A percentile compares a stretch with the other conserved stretches of the same genome.
Conservation (phyloP, 164 flowering plant species). For the Stephania japonica region DNA sequence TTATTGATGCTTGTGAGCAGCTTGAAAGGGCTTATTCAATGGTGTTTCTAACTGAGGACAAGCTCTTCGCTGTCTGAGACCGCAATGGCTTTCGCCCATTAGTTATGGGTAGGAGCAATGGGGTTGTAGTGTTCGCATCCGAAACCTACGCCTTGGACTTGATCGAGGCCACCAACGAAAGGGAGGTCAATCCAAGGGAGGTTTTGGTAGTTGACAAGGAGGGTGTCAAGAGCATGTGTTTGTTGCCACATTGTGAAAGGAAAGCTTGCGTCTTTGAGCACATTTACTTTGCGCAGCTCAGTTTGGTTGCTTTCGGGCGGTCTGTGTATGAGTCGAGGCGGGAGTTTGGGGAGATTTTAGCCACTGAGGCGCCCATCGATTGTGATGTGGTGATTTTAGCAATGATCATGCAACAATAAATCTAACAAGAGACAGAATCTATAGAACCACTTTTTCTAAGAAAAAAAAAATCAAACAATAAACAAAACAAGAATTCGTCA, state of each 20-base stretch:
- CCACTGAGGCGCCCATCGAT: slow-evolving; percentile 78
- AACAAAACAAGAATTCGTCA: background rate
- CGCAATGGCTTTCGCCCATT: slow-evolving; percentile 82
- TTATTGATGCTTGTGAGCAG: slow-evolving; percentile 79
- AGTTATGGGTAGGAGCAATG: slow-evolving; percentile 89
- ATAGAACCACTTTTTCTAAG: background rate
- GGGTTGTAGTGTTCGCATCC: slow-evolving; percentile 85
- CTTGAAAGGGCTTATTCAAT: slow-evolving; percentile 83
- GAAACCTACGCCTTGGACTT: slow-evolving; percentile 89
- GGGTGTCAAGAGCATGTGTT: slow-evolving; percentile 52
- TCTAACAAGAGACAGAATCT: background rate
- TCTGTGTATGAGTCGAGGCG: slow-evolving; percentile 73
- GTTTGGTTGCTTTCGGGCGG: slow-evolving; percentile 66
- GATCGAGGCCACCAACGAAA: slow-evolving; percentile 77
- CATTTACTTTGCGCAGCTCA: slow-evolving; percentile 77
- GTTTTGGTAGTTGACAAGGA: slow-evolving; percentile 68
- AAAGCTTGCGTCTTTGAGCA: slow-evolving; percentile 87
- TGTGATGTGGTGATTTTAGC: slow-evolving; percentile 82
- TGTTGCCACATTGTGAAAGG: slow-evolving; percentile 51
- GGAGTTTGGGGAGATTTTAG: slow-evolving; percentile 61
- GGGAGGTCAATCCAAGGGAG: slow-evolving; percentile 88
- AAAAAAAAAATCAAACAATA: background rate
- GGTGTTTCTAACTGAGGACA: slow-evolving; percentile 82
- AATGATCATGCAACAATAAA: background rate
- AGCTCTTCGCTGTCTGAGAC: slow-evolving; percentile 84